A percentile compares a stretch with the other conserved stretches of the same genome.
phyloP scores from a whole-genome alignment of 2,329 filamentous ascomycete genomes.

The Calonectria multiphialidica region DNA sequence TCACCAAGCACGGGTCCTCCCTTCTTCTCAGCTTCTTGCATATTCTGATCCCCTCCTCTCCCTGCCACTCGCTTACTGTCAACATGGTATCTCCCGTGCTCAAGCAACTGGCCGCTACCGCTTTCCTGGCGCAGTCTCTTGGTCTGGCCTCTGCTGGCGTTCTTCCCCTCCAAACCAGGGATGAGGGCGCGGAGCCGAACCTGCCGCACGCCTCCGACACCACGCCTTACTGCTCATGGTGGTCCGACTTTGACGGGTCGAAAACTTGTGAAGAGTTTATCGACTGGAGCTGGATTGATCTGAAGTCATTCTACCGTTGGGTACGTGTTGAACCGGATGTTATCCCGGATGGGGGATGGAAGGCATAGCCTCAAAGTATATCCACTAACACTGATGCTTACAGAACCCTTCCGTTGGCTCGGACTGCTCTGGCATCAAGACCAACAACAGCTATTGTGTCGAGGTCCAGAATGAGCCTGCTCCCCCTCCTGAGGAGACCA shows the following conservation, averaged over 20 bases:
- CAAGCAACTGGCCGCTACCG: neutral
- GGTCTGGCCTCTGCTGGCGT: neutral
- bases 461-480: neutral
- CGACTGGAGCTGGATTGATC: neutral
- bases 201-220: neutral
- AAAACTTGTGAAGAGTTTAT: neutral
- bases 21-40: neutral
- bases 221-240: neutral
- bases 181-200: neutral
- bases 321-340: neutral
- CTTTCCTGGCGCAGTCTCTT: neutral
- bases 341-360: neutral
- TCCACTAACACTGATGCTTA: neutral
- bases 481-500: neutral
- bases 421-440: neutral
- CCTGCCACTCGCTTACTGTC: neutral
- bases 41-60: neutral
- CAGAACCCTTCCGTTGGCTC: neutral
- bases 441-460: neutral
- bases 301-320: neutral
- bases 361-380: neutral
- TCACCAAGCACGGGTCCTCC: neutral
- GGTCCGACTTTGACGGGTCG: neutral
- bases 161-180: neutral
- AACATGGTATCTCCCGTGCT: neutral